phyloP scores from a whole-genome alignment of 371 early-diverging fungal genomes.

The Vairimorpha apis region DNA sequence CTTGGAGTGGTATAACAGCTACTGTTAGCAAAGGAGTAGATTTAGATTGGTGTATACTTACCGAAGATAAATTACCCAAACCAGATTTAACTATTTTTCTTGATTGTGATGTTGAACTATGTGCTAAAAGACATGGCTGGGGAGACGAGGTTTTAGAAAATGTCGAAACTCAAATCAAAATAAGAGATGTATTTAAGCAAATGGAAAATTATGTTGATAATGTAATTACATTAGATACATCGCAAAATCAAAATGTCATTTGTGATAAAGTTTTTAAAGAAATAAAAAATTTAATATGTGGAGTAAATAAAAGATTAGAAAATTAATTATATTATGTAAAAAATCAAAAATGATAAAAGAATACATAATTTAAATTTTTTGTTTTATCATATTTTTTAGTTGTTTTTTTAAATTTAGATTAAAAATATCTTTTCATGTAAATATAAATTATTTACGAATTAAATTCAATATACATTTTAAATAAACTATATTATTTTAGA shows the following conservation, averaged over 20 bases:
- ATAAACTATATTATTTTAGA: no score
- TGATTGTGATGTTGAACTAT: constrained; percentile 72
- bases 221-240: background rate
- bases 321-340: constrained; percentile 4
- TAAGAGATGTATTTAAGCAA: constrained; percentile 48
- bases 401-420: no score
- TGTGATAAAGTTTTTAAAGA: background rate
- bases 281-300: background rate
- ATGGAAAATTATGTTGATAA: constrained; percentile 1
- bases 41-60: constrained; percentile 74
- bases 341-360: no score
- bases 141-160: constrained; percentile 89
- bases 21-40: constrained; percentile 70
- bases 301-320: background rate
- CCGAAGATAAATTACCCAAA: constrained; percentile 74
- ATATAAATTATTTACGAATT: no score
- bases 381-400: no score
- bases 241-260: background rate
- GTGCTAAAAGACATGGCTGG: constrained; percentile 73
- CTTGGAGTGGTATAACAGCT: constrained; percentile 87
- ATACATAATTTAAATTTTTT: no score
- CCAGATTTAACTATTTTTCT: constrained; percentile 83
- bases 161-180: constrained; percentile 72
- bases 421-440: no score
- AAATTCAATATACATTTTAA: no score